Evolutionary conservation across 75 land plant genomes (phyloP).

Genomic region (Picea sitchensis): DNA sequence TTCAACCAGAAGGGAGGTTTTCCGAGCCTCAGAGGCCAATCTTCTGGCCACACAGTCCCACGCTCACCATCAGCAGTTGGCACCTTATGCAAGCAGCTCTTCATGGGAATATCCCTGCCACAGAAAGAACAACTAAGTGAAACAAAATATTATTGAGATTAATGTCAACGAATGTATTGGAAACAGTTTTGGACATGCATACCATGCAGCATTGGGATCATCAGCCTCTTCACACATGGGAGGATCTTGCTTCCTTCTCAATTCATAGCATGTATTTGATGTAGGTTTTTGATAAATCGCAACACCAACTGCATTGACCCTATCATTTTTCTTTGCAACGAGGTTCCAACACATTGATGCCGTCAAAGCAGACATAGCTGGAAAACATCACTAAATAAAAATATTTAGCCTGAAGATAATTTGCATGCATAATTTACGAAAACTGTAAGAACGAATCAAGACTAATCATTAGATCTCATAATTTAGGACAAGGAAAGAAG

Average conservation of each 20-base stretch:
- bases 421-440: neutral
- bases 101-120: conserved; percentile 69
- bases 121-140: neutral
- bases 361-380: conserved; percentile 55
- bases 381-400: neutral
- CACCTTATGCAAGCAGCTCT: conserved; percentile 56
- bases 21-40: conserved; percentile 79
- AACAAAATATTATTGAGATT: neutral
- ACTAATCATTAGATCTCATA: neutral
- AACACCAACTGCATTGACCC: conserved; percentile 43
- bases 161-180: neutral
- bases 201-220: conserved; percentile 83
- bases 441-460: neutral
- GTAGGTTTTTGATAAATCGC: conserved; percentile 70
- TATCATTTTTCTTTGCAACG: conserved; percentile 39
- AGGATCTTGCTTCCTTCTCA: conserved; percentile 37
- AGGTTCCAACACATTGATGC: conserved; percentile 64
- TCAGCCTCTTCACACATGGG: conserved; percentile 62
- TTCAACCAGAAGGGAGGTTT: conserved; percentile 66
- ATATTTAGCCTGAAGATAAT: neutral
- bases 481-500: neutral
- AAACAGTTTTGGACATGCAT: neutral
- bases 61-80: conserved; percentile 64
- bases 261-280: conserved; percentile 46
- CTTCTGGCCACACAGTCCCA: conserved; percentile 84